These are phyloP conservation scores for Butyriboletus loyo DNA, from an alignment of 768 basidiomycete genomes.

Conservation along the genomic window DNA sequence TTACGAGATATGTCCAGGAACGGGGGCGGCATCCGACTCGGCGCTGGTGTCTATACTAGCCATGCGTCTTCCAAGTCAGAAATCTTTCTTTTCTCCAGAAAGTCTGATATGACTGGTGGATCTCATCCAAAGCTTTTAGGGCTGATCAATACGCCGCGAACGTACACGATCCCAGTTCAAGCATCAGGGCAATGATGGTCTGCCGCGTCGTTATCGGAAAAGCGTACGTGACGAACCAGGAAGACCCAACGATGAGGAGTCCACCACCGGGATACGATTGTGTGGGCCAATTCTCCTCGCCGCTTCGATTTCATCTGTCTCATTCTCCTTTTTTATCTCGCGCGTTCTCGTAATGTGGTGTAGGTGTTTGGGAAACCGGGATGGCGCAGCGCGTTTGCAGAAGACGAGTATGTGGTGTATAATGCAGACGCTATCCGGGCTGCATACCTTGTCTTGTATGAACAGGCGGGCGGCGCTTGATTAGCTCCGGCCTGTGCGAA, in stretches of 20 bases:
- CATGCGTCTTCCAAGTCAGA: conserved; percentile 23
- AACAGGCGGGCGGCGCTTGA: background rate
- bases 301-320: background rate
- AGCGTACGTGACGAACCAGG: background rate
- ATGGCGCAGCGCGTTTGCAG: conserved; percentile 5
- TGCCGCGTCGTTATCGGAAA: conserved; percentile 24
- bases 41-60: conserved; percentile 26
- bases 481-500: no score
- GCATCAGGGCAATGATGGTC: conserved; percentile 19
- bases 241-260: conserved; percentile 9
- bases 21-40: conserved; percentile 20
- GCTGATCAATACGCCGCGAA: conserved; percentile 18
- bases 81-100: background rate
- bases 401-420: conserved; percentile 28
- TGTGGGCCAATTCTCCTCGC: conserved; percentile 9
- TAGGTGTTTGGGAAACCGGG: conserved; percentile 18
- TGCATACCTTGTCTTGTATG: conserved; percentile 26
- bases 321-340: background rate
- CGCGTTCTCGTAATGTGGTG: background rate
- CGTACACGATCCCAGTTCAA: conserved; percentile 3
- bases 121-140: conserved; percentile 11
- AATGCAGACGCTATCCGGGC: conserved; percentile 22
- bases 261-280: conserved; percentile 21
- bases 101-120: background rate
- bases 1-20: background rate